Evolutionary conservation across 2,329 filamentous ascomycete genomes (phyloP).

Genomic region (Chaetomium sp.): DNA sequence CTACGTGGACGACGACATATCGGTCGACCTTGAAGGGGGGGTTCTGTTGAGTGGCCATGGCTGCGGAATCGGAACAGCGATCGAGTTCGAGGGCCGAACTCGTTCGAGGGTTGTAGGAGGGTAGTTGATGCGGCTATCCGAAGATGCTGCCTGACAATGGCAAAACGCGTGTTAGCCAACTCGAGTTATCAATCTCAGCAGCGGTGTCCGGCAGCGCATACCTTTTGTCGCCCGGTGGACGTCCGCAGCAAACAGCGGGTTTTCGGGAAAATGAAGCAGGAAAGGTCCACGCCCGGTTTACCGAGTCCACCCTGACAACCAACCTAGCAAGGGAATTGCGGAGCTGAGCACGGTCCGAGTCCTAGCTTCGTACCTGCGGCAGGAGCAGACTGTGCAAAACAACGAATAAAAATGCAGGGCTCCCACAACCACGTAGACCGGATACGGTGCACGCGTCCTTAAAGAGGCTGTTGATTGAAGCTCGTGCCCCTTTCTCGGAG

Average conservation of each 20-base stretch:
- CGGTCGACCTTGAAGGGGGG: constrained; percentile 80
- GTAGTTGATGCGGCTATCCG: constrained; percentile 26
- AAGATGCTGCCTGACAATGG: constrained; percentile 25
- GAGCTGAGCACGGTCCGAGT: constrained; percentile 29
- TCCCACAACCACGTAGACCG: background rate
- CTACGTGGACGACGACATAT: constrained; percentile 97
- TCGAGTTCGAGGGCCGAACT: constrained; percentile 23
- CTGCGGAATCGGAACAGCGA: constrained; percentile 20
- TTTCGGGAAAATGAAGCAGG: constrained; percentile 32
- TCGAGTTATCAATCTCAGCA: constrained; percentile 7
- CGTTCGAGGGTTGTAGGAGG: constrained; percentile 14
- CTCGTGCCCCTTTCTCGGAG: constrained; percentile 20
- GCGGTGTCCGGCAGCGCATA: constrained; percentile 21
- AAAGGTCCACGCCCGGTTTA: constrained; percentile 25
- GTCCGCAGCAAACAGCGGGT: constrained; percentile 29
- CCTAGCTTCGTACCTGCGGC: constrained; percentile 22
- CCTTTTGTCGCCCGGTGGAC: constrained; percentile 29
- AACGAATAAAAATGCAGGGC: constrained; percentile 14
- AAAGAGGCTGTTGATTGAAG: background rate
- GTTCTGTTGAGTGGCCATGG: constrained; percentile 52
- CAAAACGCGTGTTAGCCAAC: constrained; percentile 13
- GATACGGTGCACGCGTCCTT: constrained; percentile 16
- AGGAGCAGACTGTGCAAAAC: constrained; percentile 14
- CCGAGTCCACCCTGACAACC: constrained; percentile 23
- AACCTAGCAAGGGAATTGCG: constrained; percentile 25